Percentiles rank a stretch among this genome's conserved stretches.
Conservation (phyloP, 2,329 filamentous ascomycete genomes). For the Hymenoscyphus fructigenus region DNA sequence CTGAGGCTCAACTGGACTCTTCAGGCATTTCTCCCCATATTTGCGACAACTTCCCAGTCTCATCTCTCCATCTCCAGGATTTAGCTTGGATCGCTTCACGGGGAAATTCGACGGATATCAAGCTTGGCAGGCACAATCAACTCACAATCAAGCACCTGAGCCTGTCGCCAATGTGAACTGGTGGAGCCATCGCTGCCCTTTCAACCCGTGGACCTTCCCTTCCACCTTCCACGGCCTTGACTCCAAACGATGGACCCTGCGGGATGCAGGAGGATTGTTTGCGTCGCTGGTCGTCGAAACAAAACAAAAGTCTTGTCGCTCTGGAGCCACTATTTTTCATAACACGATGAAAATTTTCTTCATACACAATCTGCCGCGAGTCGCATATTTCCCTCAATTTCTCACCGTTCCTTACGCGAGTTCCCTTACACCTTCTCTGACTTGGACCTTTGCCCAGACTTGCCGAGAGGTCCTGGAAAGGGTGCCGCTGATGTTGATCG, state of each 20-base stretch:
- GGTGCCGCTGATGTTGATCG: neutral
- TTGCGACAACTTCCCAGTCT: neutral
- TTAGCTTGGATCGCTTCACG: slow-evolving; percentile 1
- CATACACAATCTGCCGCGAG: slow-evolving; percentile 1
- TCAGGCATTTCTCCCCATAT: neutral
- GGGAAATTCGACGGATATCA: neutral
- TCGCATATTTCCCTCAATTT: neutral
- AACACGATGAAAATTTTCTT: neutral
- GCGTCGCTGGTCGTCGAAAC: neutral
- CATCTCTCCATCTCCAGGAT: neutral
- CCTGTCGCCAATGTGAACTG: neutral
- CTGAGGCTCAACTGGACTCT: neutral
- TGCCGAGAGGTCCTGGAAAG: neutral
- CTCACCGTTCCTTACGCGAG: neutral
- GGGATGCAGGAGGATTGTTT: neutral
- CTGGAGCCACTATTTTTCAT: neutral
- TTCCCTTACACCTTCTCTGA: neutral
- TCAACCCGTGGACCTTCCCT: neutral
- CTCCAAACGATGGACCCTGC: neutral
- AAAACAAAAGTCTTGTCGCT: neutral
- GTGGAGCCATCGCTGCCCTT: neutral
- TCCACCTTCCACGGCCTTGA: neutral
- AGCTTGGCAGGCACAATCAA: neutral
- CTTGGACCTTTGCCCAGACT: slow-evolving; percentile 1
- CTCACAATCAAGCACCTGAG: neutral